These are phyloP conservation scores for Dioscorea zingiberensis DNA, from an alignment of 106 monocot genomes.

Conservation along the genomic window DNA sequence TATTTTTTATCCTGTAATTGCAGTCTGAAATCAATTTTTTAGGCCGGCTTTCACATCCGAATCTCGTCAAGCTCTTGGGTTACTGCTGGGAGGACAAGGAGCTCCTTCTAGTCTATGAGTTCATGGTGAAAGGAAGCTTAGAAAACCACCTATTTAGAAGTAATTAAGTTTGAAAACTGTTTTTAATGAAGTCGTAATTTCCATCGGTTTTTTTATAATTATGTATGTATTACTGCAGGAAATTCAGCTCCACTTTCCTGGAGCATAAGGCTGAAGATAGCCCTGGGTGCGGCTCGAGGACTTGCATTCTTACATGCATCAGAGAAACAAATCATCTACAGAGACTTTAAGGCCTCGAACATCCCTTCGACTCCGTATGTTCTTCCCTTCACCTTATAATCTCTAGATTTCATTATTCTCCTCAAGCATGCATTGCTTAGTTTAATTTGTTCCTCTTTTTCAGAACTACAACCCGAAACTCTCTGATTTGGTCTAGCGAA, in stretches of 20 bases:
- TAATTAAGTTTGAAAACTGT: slow-evolving; percentile 20
- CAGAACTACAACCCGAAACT: slow-evolving; percentile 62
- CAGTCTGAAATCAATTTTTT: slow-evolving; percentile 67
- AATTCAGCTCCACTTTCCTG: slow-evolving; percentile 51
- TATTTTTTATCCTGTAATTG: slow-evolving; percentile 4
- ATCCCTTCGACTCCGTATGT: slow-evolving; percentile 56
- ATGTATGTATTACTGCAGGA: slow-evolving; percentile 8
- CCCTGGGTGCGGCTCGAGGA: slow-evolving; percentile 48
- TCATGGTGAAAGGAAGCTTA: slow-evolving; percentile 54
- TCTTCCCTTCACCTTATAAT: background rate
- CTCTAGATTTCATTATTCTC: too few relatives aligned
- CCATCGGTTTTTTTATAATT: background rate
- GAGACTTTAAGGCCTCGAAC: slow-evolving; percentile 78
- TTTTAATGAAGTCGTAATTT: background rate
- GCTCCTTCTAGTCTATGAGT: slow-evolving; percentile 63
- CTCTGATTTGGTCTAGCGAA: slow-evolving; percentile 81
- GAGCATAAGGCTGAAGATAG: slow-evolving; percentile 57
- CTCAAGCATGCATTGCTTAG: background rate
- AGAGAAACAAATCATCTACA: slow-evolving; percentile 49
- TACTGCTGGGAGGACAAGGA: slow-evolving; percentile 66
- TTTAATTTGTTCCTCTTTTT: background rate
- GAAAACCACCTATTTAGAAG: slow-evolving; percentile 67
- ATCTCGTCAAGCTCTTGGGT: slow-evolving; percentile 64
- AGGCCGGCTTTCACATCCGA: slow-evolving; percentile 65
- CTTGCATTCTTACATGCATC: slow-evolving; percentile 56